phyloP scores from a whole-genome alignment of 1,284 basidiomycete species.

The Cutaneotrichosporon sp. region DNA sequence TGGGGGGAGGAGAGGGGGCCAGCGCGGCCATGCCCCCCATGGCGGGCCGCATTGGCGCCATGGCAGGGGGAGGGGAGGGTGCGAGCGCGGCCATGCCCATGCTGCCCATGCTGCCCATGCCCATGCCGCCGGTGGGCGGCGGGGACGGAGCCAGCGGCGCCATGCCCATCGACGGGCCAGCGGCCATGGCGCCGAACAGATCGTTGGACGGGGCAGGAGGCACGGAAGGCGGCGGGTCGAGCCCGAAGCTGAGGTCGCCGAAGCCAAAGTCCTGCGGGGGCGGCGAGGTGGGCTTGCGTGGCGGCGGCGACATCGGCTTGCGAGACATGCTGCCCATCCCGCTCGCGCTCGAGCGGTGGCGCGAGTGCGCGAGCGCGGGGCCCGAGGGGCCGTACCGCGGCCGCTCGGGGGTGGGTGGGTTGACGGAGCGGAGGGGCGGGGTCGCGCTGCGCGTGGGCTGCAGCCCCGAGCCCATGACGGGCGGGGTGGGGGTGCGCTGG shows the following conservation, averaged over 20 bases:
- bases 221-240: background rate
- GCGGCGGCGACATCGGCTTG: background rate
- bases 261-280: background rate
- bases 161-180: no score
- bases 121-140: background rate
- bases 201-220: background rate
- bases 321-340: background rate
- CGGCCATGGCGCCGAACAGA: background rate
- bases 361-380: background rate
- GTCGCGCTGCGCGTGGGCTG: background rate
- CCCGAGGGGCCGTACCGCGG: conserved; percentile 2
- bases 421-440: background rate
- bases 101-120: no score
- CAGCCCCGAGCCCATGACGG: background rate
- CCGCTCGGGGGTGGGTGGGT: background rate
- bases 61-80: background rate
- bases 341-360: background rate
- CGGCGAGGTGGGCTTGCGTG: background rate
- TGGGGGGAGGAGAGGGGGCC: background rate
- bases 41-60: no score
- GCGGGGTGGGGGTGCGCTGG: background rate
- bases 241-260: conserved; percentile 1
- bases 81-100: background rate
- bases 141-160: background rate
- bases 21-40: background rate